phyloP scores from a whole-genome alignment of 2,329 filamentous ascomycete genomes.

The Aspergillus versicolor region DNA sequence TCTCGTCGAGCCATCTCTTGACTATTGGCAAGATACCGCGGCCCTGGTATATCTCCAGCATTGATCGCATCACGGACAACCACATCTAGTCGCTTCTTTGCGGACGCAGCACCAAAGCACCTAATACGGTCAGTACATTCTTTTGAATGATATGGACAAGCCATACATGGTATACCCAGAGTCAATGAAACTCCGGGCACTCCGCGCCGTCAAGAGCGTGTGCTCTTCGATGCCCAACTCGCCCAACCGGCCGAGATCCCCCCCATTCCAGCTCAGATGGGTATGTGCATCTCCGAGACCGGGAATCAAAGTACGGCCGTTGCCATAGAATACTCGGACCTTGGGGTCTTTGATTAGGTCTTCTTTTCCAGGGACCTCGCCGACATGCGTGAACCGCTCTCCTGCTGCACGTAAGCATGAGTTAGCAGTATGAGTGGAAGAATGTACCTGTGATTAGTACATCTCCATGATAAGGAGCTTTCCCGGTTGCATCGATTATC shows the following conservation, averaged over 20 bases:
- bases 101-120: constrained; percentile 50
- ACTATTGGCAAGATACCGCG: constrained; percentile 49
- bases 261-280: constrained; percentile 48
- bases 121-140: constrained; percentile 5
- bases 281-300: constrained; percentile 50
- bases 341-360: constrained; percentile 28
- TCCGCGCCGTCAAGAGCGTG: constrained; percentile 44
- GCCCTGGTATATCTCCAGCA: constrained; percentile 48
- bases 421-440: neutral
- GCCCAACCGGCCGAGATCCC: constrained; percentile 43
- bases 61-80: constrained; percentile 53
- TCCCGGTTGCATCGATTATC: constrained; percentile 42
- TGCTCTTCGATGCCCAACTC: constrained; percentile 50
- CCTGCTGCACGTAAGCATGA: neutral
- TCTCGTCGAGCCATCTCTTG: constrained; percentile 49
- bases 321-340: constrained; percentile 40
- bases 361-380: constrained; percentile 32
- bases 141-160: neutral
- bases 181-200: constrained; percentile 48
- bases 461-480: constrained; percentile 39
- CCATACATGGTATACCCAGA: constrained; percentile 45
- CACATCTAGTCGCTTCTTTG: constrained; percentile 47
- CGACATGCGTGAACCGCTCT: constrained; percentile 24
- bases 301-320: constrained; percentile 50
- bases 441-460: constrained; percentile 37